Percentiles rank a stretch among this genome's conserved stretches.
Evolutionary conservation across 495 filamentous ascomycete species (phyloP).

Genomic region (Umbilicaria muhlenbergii): DNA sequence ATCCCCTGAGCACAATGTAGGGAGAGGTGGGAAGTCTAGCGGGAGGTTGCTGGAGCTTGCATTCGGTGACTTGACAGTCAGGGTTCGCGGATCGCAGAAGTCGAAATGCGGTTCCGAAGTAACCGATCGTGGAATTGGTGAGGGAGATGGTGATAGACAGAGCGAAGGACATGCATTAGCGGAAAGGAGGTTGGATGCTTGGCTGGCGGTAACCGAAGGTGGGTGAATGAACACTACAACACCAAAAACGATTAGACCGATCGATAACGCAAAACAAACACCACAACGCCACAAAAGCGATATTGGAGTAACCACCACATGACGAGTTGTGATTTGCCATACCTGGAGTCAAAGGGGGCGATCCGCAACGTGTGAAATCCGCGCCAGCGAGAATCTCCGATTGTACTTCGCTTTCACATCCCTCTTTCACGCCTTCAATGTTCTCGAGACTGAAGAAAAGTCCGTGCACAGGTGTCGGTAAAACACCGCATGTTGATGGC

Average conservation of each 20-base stretch:
- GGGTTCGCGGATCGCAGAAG: conserved; percentile 87
- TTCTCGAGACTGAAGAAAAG: conserved; percentile 61
- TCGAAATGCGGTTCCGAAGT: conserved; percentile 55
- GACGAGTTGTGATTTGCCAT: conserved; percentile 29
- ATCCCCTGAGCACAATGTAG: conserved; percentile 53
- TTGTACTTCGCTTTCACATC: conserved; percentile 58
- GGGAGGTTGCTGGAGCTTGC: conserved; percentile 31
- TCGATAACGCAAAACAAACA: conserved; percentile 5
- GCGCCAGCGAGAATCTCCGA: conserved; percentile 60
- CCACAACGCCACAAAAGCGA: conserved; percentile 1
- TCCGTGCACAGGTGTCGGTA: conserved; percentile 71
- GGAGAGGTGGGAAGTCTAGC: conserved; percentile 52
- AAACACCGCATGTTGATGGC: conserved; percentile 54
- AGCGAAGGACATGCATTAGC: conserved; percentile 67
- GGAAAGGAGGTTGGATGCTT: conserved; percentile 58
- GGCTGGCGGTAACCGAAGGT: conserved; percentile 47
- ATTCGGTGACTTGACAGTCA: conserved; percentile 57
- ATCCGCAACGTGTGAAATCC: conserved; percentile 61
- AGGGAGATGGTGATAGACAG: conserved; percentile 45
- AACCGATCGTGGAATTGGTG: conserved; percentile 47
- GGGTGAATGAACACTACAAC: conserved; percentile 68
- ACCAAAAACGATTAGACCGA: not conserved
- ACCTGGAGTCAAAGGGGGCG: conserved; percentile 90
- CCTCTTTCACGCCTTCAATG: conserved; percentile 68
- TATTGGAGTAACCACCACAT: conserved; percentile 6